A percentile compares a stretch with the other conserved stretches of the same genome.
These are phyloP conservation scores for Alternaria solani DNA, from an alignment of 2,329 filamentous ascomycete genomes.

Conservation along the genomic window DNA sequence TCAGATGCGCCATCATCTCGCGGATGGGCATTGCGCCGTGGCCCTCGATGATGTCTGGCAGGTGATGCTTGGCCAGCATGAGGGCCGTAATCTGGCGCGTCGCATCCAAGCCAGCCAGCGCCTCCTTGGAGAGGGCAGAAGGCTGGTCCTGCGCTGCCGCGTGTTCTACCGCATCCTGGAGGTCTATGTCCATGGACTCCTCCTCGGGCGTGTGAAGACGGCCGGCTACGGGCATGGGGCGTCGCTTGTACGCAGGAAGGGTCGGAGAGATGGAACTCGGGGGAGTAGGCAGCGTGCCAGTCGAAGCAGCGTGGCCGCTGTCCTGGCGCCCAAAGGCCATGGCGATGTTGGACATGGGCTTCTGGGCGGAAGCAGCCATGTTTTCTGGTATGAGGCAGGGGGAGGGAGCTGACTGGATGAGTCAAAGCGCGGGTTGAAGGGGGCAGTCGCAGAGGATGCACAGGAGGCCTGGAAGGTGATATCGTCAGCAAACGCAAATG, in stretches of 20 bases:
- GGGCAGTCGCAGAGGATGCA: constrained; percentile 24
- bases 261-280: constrained; percentile 94
- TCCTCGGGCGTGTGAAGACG: constrained; percentile 56
- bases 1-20: constrained; percentile 93
- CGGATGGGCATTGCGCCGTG: constrained; percentile 93
- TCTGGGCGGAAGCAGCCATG: constrained; percentile 49
- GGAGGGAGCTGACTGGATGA: constrained; percentile 36
- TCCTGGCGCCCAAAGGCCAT: constrained; percentile 49
- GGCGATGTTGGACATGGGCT: constrained; percentile 53
- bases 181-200: constrained; percentile 80
- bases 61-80: constrained; percentile 87
- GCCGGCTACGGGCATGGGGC: constrained; percentile 58
- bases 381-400: constrained; percentile 26
- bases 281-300: constrained; percentile 77
- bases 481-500: background rate
- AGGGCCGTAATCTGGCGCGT: constrained; percentile 82
- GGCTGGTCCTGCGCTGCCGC: constrained; percentile 56
- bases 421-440: constrained; percentile 26
- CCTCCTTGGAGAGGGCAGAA: constrained; percentile 57
- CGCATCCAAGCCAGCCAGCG: constrained; percentile 69
- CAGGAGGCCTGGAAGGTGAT: constrained; percentile 1
- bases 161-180: constrained; percentile 72
- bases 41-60: constrained; percentile 87
- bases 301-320: constrained; percentile 32
- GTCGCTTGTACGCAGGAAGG: constrained; percentile 81